Evolutionary conservation across 2,329 filamentous ascomycete genomes (phyloP).

Genomic region (Phialophora macrospora): DNA sequence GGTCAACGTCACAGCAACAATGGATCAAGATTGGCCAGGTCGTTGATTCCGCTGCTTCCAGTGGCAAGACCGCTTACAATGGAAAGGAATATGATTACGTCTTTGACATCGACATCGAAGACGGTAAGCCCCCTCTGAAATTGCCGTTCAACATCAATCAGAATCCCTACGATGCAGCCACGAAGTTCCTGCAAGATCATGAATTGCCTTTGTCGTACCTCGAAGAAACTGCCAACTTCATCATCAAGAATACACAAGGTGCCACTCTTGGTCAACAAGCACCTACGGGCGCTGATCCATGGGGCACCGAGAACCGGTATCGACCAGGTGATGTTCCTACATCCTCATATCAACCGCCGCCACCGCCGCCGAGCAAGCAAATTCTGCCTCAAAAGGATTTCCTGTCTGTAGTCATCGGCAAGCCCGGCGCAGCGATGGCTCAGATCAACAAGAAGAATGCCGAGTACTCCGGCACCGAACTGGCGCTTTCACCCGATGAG

Average conservation of each 20-base stretch:
- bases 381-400: constrained; percentile 77
- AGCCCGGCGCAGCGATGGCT: constrained; percentile 71
- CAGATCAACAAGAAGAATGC: constrained; percentile 76
- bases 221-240: constrained; percentile 91
- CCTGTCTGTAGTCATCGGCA: constrained; percentile 75
- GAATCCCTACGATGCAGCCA: constrained; percentile 89
- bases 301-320: constrained; percentile 78
- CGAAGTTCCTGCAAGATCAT: constrained; percentile 87
- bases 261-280: constrained; percentile 70
- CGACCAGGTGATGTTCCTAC: constrained; percentile 68
- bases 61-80: constrained; percentile 75
- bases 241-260: constrained; percentile 85
- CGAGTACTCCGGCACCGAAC: constrained; percentile 72
- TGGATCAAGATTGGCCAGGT: constrained; percentile 95
- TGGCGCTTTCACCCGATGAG: constrained; percentile 74
- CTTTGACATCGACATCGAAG: constrained; percentile 94
- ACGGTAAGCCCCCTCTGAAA: constrained; percentile 89
- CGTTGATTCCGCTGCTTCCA: constrained; percentile 84
- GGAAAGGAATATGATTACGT: constrained; percentile 95
- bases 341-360: constrained; percentile 44
- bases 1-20: constrained; percentile 72
- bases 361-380: constrained; percentile 41
- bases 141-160: constrained; percentile 92
- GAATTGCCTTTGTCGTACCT: constrained; percentile 85
- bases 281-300: constrained; percentile 68